Percentiles rank a stretch among this genome's conserved stretches.
These are phyloP conservation scores for Chlorella sp. DNA, from an alignment of 139 green algal genomes.

Conservation along the genomic window DNA sequence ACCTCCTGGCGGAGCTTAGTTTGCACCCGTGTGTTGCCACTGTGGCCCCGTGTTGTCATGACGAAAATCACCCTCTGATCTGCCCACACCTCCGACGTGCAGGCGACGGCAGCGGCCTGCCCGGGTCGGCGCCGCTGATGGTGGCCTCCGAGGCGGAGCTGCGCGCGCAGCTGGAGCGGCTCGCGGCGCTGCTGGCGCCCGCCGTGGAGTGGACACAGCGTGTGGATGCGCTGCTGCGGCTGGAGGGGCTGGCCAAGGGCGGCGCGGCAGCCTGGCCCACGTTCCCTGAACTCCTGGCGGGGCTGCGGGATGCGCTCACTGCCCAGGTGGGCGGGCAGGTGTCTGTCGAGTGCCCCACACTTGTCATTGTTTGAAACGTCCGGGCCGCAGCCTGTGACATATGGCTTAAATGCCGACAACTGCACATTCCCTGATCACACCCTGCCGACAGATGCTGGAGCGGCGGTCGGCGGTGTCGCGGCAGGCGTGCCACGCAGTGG, in stretches of 20 bases:
- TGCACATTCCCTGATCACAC: not conserved
- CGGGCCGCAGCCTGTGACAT: too few relatives aligned
- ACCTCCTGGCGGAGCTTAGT: too few relatives aligned
- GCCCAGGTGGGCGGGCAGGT: conserved; percentile 27
- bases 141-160: conserved; percentile 63
- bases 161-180: conserved; percentile 54
- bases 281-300: conserved; percentile 58
- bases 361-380: too few relatives aligned
- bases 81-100: too few relatives aligned
- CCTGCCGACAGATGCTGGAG: conserved; percentile 60
- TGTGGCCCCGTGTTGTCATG: too few relatives aligned
- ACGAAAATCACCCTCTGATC: too few relatives aligned
- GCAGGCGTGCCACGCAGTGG: conserved; percentile 71
- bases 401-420: too few relatives aligned
- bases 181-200: conserved; percentile 42
- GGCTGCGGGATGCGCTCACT: conserved; percentile 40
- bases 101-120: conserved; percentile 18
- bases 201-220: conserved; percentile 55
- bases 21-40: too few relatives aligned
- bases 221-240: conserved; percentile 63
- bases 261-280: conserved; percentile 44
- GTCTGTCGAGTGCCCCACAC: too few relatives aligned
- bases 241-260: conserved; percentile 75
- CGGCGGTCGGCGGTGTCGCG: conserved; percentile 67
- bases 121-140: conserved; percentile 27